phyloP scores from a whole-genome alignment of 2,329 filamentous ascomycete genomes.

The Pyrenophora seminiperda region DNA sequence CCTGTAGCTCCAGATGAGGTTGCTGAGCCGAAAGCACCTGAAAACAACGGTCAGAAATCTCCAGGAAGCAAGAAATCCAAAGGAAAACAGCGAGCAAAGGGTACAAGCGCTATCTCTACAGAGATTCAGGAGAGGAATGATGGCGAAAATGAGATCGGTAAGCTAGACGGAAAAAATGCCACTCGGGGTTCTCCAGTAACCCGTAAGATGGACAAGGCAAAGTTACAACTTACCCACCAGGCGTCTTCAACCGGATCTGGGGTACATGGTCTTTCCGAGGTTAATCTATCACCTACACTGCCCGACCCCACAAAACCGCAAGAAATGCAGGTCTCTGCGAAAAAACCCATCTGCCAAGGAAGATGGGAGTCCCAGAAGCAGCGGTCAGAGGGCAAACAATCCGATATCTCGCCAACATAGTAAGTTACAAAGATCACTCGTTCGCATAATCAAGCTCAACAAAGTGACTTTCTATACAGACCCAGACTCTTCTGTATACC shows the following conservation, averaged over 20 bases:
- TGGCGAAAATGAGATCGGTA: constrained; percentile 8
- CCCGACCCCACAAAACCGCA: not conserved
- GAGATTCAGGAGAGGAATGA: not conserved
- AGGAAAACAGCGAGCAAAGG: constrained; percentile 1
- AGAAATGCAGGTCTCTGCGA: constrained; percentile 2
- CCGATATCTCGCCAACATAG: not conserved
- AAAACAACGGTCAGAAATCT: not conserved
- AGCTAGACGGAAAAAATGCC: constrained; percentile 16
- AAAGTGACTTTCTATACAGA: not conserved
- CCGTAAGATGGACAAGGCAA: constrained; percentile 19
- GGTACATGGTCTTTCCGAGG: constrained; percentile 13
- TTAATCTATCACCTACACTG: not conserved
- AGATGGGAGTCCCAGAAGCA: not conserved
- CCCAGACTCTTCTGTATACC: not conserved
- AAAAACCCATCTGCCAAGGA: constrained; percentile 9
- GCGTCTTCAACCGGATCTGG: constrained; percentile 1
- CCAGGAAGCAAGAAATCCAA: constrained; percentile 2
- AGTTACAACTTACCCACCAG: constrained; percentile 1
- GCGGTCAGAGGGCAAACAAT: not conserved
- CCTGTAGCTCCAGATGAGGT: not conserved
- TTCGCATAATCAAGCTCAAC: not conserved
- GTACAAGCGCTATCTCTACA: not conserved
- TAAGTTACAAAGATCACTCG: not conserved
- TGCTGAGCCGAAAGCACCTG: not conserved
- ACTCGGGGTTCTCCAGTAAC: constrained; percentile 19